phyloP scores from a whole-genome alignment of 164 flowering plant species.

The Platanus orientalis region DNA sequence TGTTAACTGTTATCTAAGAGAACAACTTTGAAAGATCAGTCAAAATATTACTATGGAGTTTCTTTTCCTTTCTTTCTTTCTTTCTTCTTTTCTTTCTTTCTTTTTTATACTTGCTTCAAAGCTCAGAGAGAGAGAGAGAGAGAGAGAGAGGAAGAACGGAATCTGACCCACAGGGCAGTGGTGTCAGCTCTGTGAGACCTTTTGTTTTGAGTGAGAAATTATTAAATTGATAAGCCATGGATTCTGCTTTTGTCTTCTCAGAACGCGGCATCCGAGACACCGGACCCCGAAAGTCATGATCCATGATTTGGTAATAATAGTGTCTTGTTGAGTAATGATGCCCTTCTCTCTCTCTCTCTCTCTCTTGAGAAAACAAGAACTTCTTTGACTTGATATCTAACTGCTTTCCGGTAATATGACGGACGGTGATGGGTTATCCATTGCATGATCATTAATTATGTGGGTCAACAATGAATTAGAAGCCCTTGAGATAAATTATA shows the following conservation, averaged over 20 bases:
- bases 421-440: too few species aligned
- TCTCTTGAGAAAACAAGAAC: background rate
- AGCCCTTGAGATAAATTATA: too few species aligned
- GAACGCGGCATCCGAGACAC: too few species aligned
- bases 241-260: background rate
- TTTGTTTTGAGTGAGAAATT: background rate
- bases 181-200: background rate
- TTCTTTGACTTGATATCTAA: too few species aligned
- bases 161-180: background rate
- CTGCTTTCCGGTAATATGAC: too few species aligned
- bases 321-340: too few species aligned
- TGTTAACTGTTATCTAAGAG: background rate
- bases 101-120: too few species aligned
- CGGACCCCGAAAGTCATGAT: background rate
- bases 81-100: too few species aligned
- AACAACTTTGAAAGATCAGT: background rate
- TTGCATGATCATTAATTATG: too few species aligned
- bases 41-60: background rate
- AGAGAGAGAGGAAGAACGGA: background rate
- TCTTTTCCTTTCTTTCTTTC: too few species aligned
- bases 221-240: background rate
- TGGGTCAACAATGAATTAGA: too few species aligned
- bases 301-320: background rate
- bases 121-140: too few species aligned
- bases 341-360: background rate